Percentiles rank a stretch among this genome's conserved stretches.
These are phyloP conservation scores for Pythium phragmitis DNA, from an alignment of 352 stramenopile species.

Conservation along the genomic window DNA sequence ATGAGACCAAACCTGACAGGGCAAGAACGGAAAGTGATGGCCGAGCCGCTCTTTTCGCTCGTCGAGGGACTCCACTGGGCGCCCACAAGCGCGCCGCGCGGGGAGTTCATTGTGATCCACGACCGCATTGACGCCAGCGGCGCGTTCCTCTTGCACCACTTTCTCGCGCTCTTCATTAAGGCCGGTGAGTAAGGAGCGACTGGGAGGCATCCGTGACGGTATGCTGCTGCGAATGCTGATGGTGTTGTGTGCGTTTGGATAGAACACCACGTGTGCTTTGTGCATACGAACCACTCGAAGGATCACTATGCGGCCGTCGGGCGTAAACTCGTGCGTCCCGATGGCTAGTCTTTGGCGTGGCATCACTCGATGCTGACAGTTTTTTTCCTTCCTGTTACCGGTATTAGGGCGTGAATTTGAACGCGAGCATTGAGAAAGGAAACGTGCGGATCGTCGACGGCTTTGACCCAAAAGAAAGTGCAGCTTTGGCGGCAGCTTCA, in stretches of 20 bases:
- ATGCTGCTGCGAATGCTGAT: not conserved
- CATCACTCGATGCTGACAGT: not conserved
- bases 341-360: too few species aligned
- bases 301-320: slow-evolving; percentile 65
- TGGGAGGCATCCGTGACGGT: too few species aligned
- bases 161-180: slow-evolving; percentile 69
- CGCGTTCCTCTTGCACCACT: slow-evolving; percentile 71
- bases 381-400: not conserved
- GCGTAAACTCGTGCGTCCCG: slow-evolving; percentile 52
- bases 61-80: slow-evolving; percentile 55
- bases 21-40: slow-evolving; percentile 33
- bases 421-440: slow-evolving; percentile 31
- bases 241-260: not conserved
- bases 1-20: slow-evolving; percentile 1
- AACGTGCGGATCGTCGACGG: slow-evolving; percentile 44
- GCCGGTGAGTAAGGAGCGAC: slow-evolving; percentile 31
- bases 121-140: slow-evolving; percentile 56
- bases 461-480: slow-evolving; percentile 17
- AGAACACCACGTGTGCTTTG: slow-evolving; percentile 62
- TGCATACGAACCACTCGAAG: slow-evolving; percentile 42
- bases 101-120: slow-evolving; percentile 55
- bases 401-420: slow-evolving; percentile 53
- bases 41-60: slow-evolving; percentile 53
- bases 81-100: slow-evolving; percentile 43
- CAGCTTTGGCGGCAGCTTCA: not conserved